Evolutionary conservation across 2,329 filamentous ascomycete species (phyloP), one percentile per base, ranked within the genome.

Genomic region (Penicillium oxalicum): DNA sequence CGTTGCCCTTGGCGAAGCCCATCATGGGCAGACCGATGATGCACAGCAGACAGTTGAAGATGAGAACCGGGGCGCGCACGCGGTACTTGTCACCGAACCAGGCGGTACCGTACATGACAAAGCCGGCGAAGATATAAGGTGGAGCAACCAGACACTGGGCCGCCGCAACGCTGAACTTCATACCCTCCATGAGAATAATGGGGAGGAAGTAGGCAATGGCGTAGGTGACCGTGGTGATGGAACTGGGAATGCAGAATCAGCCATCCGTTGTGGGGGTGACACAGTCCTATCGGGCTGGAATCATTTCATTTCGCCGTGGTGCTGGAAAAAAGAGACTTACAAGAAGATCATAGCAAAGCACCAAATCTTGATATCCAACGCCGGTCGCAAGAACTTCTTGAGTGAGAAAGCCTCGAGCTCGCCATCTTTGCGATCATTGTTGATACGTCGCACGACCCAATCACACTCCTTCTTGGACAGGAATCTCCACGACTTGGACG

Each of bases 201-300:
- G 88, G 87, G 4, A 91, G 70, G 62, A 91, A 91, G 67, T 87
- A 91, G 2, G 86, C 84, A 7, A 93, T 78, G 0, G 87, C 82
- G 64, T 93, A 93, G n/a, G 78, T 78, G 44, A 87, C 79, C 9
- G 86, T 87, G 0, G 87, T 89, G 2, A 80, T 79, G 66, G 80
- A 81, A 70, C 82, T 81, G 62, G 80, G 26, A 11, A 32, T 7
- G 11, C 29, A 11, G 29, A 11, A 7, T 32, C 29, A 32, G 11
- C 11, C 11, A 32, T 8, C 11, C 7, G 8, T 32, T 32, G 29
- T 7, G 8, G 4, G 3, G 18, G 18, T 18, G 18, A 18, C 18
- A 18, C 18, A 18, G 18, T 18, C 18, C 18, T 2, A 18, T 18
- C 18, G 18, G 18, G 18, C 18, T 2, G 18, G 18, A 18, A 18